Conservation (phyloP, 345 rosid species). For the Excoecaria cochinchinensis region DNA sequence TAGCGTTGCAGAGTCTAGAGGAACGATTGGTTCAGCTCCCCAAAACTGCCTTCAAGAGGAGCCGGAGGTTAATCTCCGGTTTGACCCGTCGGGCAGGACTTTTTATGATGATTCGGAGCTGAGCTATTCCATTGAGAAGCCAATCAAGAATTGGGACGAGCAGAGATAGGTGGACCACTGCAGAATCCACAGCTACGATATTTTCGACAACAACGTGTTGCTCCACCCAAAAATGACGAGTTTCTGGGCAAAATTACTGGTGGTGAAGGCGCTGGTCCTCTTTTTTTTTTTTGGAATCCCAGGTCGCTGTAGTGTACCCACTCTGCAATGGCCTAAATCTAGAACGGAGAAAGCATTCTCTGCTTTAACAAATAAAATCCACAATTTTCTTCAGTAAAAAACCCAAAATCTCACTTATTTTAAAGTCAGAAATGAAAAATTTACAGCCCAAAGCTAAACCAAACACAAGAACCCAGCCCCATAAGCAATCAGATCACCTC, state of each 20-base stretch:
- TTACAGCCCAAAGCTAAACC: too few relatives aligned
- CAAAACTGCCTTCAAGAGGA: constrained; percentile 20
- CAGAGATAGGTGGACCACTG: constrained; percentile 89
- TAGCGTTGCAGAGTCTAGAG: not conserved
- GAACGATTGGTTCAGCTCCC: constrained; percentile 20
- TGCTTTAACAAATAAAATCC: too few relatives aligned
- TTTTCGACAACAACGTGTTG: constrained; percentile 78
- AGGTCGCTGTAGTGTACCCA: too few relatives aligned
- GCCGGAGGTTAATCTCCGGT: constrained; percentile 32
- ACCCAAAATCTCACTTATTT: too few relatives aligned
- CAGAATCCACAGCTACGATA: constrained; percentile 76
- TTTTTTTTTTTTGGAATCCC: too few relatives aligned
- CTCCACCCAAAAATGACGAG: constrained; percentile 71
- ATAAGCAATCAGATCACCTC: too few relatives aligned
- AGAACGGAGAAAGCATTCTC: too few relatives aligned
- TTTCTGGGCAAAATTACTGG: constrained; percentile 86
- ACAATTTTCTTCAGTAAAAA: too few relatives aligned
- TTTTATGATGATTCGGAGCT: constrained; percentile 79
- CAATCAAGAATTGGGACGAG: constrained; percentile 70
- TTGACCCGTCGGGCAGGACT: constrained; percentile 56
- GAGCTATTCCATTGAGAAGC: constrained; percentile 57
- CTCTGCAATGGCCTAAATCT: too few relatives aligned
- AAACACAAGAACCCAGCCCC: too few relatives aligned
- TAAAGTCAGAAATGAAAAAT: too few relatives aligned
- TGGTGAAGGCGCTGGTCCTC: constrained; percentile 76